phyloP scores from a whole-genome alignment of 345 rosid species.

The Salix brachista region DNA sequence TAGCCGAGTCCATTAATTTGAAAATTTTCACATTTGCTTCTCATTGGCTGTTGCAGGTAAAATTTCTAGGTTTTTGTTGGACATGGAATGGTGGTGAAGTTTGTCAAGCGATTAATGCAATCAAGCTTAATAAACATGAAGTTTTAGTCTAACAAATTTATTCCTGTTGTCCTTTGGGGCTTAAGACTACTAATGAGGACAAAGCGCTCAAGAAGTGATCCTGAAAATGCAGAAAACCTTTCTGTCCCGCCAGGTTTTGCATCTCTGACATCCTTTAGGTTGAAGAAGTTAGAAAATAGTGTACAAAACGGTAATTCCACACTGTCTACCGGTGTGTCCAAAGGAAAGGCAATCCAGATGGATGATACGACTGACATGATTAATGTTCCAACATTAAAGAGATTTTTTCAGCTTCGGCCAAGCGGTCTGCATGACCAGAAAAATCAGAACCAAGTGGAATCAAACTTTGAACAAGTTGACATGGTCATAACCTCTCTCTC shows the following conservation, averaged over 20 bases:
- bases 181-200: background rate
- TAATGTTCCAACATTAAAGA: constrained; percentile 9
- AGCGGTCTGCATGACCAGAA: constrained; percentile 32
- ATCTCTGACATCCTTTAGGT: constrained; percentile 38
- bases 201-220: constrained; percentile 12
- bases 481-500: constrained; percentile 16
- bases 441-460: constrained; percentile 16
- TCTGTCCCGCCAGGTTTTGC: constrained; percentile 39
- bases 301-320: constrained; percentile 8
- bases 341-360: constrained; percentile 7
- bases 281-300: constrained; percentile 32
- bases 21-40: background rate
- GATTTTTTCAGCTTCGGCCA: constrained; percentile 25
- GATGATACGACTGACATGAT: background rate
- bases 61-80: background rate
- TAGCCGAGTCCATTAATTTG: background rate
- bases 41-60: background rate
- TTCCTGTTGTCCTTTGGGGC: background rate
- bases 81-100: background rate
- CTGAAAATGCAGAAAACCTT: background rate
- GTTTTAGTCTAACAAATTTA: background rate
- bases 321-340: background rate
- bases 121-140: background rate
- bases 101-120: background rate
- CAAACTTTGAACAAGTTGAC: constrained; percentile 13